Conservation (phyloP, 441 rosid species). For the Viola pubescens region DNA sequence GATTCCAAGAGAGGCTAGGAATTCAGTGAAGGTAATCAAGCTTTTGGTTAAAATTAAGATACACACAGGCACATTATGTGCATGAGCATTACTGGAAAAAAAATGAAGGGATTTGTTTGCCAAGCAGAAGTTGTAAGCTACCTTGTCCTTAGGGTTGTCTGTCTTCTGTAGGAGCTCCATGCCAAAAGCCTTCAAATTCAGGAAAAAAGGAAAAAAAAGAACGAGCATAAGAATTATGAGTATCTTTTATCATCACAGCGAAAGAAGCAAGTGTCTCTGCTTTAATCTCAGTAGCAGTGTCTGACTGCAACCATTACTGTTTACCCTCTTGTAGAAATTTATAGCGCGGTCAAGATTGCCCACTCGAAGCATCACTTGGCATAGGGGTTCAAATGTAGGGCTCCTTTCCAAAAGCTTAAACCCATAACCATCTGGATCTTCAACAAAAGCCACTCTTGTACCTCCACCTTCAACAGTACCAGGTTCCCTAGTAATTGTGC, state of each 20-base stretch:
- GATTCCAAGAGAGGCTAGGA: neutral
- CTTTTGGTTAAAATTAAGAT: neutral
- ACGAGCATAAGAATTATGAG: conserved; percentile 1
- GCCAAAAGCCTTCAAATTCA: conserved; percentile 62
- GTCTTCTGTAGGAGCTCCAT: conserved; percentile 72
- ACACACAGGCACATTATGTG: neutral
- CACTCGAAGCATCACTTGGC: conserved; percentile 94
- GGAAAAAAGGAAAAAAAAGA: neutral
- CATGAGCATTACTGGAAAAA: neutral
- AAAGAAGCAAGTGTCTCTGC: neutral
- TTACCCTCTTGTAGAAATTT: conserved; percentile 73
- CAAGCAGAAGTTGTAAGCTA: conserved; percentile 8
- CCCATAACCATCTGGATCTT: conserved; percentile 89
- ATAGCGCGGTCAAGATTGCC: conserved; percentile 79
- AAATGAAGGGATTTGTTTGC: neutral
- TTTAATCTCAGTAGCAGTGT: conserved; percentile 5
- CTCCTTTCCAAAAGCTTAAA: conserved; percentile 76
- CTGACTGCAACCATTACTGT: neutral
- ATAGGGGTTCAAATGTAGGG: conserved; percentile 72
- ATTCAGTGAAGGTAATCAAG: neutral
- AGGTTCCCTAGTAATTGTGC: conserved; percentile 67
- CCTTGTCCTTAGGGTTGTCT: conserved; percentile 72
- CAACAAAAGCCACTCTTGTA: conserved; percentile 54
- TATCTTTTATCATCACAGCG: neutral
- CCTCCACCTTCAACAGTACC: conserved; percentile 70